Evolutionary conservation across 78 protist species (phyloP).

Genomic region (Dictyostelium purpureum): DNA sequence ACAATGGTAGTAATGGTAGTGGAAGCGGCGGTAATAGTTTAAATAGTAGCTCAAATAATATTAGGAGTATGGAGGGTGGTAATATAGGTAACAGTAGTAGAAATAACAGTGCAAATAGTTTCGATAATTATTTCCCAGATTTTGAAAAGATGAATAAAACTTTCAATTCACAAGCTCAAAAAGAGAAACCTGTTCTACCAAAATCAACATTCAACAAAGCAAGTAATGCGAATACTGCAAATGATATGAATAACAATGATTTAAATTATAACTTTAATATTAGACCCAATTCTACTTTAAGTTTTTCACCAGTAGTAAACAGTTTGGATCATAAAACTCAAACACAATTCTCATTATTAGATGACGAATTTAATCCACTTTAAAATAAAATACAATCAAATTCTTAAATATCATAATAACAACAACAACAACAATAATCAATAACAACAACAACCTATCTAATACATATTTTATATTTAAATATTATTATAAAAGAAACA

Average conservation of each 20-base stretch:
- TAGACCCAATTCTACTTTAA: conserved; percentile 40
- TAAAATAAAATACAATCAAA: conserved; percentile 3
- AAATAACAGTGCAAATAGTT: neutral
- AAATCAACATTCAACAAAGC: neutral
- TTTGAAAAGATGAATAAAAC: conserved; percentile 36
- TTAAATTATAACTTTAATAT: neutral
- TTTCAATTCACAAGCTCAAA: neutral
- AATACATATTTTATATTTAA: neutral
- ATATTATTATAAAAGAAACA: neutral
- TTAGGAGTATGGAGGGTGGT: neutral
- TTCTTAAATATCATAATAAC: neutral
- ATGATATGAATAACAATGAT: neutral
- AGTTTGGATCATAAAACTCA: conserved; percentile 39
- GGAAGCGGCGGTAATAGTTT: conserved; percentile 18
- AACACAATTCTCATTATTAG: conserved; percentile 28
- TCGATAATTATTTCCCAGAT: conserved; percentile 5
- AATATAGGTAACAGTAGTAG: neutral
- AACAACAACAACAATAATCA: neutral
- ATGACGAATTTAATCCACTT: conserved; percentile 62
- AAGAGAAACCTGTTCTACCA: conserved; percentile 3
- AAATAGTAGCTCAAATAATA: neutral
- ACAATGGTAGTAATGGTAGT: neutral
- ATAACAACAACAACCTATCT: too few relatives aligned
- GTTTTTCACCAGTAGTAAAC: conserved; percentile 56
- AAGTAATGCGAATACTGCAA: neutral